These are phyloP conservation scores for Aspergillus asperescens DNA, from an alignment of 495 filamentous ascomycete species.

Conservation along the genomic window DNA sequence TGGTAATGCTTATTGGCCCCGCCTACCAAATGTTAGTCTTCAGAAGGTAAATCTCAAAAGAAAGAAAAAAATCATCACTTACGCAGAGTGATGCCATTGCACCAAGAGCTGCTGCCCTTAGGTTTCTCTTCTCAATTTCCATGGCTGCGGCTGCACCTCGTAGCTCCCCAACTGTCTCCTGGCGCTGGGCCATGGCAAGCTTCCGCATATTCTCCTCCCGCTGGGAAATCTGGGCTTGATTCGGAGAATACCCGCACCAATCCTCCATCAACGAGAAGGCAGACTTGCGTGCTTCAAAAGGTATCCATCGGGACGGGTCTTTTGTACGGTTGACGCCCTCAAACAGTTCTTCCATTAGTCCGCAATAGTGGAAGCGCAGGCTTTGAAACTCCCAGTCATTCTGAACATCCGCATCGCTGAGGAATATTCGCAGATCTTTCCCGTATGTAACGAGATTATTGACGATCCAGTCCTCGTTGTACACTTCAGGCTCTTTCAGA, in stretches of 20 bases:
- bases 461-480: slow-evolving; percentile 87
- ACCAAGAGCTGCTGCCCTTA: slow-evolving; percentile 84
- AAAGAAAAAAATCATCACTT: slow-evolving; percentile 28
- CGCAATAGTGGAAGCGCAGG: slow-evolving; percentile 86
- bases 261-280: slow-evolving; percentile 96
- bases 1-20: slow-evolving; percentile 82
- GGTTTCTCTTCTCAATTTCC: slow-evolving; percentile 92
- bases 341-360: slow-evolving; percentile 86
- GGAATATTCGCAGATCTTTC: slow-evolving; percentile 85
- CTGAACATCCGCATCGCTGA: slow-evolving; percentile 90
- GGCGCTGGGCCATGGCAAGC: slow-evolving; percentile 62
- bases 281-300: slow-evolving; percentile 90
- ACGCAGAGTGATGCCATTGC: slow-evolving; percentile 94
- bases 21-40: slow-evolving; percentile 39
- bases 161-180: slow-evolving; percentile 58
- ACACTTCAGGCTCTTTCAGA: slow-evolving; percentile 69
- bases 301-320: slow-evolving; percentile 86
- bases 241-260: slow-evolving; percentile 96
- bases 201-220: slow-evolving; percentile 86
- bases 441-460: slow-evolving; percentile 85
- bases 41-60: not conserved
- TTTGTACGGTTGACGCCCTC: slow-evolving; percentile 84
- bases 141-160: slow-evolving; percentile 77
- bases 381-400: slow-evolving; percentile 96
- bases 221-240: slow-evolving; percentile 73